phyloP scores from a whole-genome alignment of 2,329 filamentous ascomycete genomes.

The Lithohypha guttulata region DNA sequence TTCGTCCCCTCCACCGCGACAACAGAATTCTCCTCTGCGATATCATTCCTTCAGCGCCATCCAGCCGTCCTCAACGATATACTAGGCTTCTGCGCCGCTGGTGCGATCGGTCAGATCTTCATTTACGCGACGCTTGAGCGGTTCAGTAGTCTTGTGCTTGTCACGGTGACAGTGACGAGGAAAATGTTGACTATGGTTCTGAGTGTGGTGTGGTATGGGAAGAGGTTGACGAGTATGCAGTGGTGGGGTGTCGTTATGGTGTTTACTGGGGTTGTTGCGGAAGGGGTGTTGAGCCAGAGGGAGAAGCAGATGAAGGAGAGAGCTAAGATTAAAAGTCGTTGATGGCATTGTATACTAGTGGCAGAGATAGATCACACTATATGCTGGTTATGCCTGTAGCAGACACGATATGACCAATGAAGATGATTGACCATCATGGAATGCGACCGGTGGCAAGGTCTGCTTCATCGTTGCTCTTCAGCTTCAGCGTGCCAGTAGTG shows the following conservation, averaged over 20 bases:
- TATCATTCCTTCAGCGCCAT: slow-evolving; percentile 69
- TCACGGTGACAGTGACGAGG: slow-evolving; percentile 91
- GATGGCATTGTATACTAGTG: too few species aligned
- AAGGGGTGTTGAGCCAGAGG: slow-evolving; percentile 66
- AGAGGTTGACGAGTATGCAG: slow-evolving; percentile 75
- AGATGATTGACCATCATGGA: too few species aligned
- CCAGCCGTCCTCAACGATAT: slow-evolving; percentile 79
- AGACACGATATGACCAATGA: too few species aligned
- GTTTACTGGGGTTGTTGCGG: slow-evolving; percentile 88
- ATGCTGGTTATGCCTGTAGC: too few species aligned
- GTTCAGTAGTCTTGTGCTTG: slow-evolving; percentile 82
- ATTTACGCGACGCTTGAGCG: slow-evolving; percentile 93
- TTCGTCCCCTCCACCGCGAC: slow-evolving; percentile 40
- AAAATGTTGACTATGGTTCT: slow-evolving; percentile 99
- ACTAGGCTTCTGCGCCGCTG: slow-evolving; percentile 77
- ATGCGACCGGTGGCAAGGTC: too few species aligned
- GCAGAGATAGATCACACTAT: too few species aligned
- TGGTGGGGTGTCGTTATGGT: slow-evolving; percentile 87
- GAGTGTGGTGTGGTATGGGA: slow-evolving; percentile 88
- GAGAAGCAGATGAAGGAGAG: slow-evolving; percentile 79
- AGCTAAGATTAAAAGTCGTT: too few species aligned
- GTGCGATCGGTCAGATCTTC: slow-evolving; percentile 89
- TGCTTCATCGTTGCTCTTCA: too few species aligned
- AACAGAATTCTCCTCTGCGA: slow-evolving; percentile 68
- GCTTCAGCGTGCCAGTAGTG: too few species aligned